Evolutionary conservation across 441 rosid genomes (phyloP).

Genomic region (Bocquillonia castaneifolia): DNA sequence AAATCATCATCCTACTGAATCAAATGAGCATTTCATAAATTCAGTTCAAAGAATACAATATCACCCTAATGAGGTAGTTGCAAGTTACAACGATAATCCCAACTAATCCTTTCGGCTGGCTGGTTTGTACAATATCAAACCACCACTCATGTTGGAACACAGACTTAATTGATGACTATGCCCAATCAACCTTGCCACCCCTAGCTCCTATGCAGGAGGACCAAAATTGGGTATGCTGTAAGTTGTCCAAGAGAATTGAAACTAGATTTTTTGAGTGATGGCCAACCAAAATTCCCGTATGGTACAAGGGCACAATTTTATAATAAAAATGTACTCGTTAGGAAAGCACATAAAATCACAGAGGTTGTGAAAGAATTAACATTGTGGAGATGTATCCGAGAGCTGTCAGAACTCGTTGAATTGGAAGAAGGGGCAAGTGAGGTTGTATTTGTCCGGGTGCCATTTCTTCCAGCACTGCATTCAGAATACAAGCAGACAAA

Average conservation of each 20-base stretch:
- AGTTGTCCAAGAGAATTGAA: constrained; percentile 21
- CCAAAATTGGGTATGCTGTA: constrained; percentile 60
- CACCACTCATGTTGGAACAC: constrained; percentile 23
- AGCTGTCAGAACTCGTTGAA: constrained; percentile 55
- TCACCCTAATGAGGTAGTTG: constrained; percentile 24
- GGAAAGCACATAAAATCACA: constrained; percentile 37
- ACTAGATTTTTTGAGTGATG: constrained; percentile 18
- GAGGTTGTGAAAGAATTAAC: constrained; percentile 42
- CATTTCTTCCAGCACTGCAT: constrained; percentile 64
- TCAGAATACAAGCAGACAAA: constrained; percentile 8
- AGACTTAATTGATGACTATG: constrained; percentile 23
- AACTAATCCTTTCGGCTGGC: constrained; percentile 22
- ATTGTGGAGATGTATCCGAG: constrained; percentile 24
- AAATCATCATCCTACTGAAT: too few relatives aligned
- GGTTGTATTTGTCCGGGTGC: constrained; percentile 54
- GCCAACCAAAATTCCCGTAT: constrained; percentile 13
- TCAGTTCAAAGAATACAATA: constrained; percentile 34
- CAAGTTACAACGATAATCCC: constrained; percentile 31
- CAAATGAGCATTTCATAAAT: constrained; percentile 8
- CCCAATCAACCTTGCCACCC: constrained; percentile 33
- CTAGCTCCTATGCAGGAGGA: constrained; percentile 32
- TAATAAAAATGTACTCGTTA: constrained; percentile 41
- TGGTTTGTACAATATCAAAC: constrained; percentile 27
- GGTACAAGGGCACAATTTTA: constrained; percentile 29
- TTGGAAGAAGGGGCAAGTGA: constrained; percentile 77